A percentile compares a stretch with the other conserved stretches of the same genome.
phyloP scores from a whole-genome alignment of 495 filamentous ascomycete genomes.

The Penicillium lividum region DNA sequence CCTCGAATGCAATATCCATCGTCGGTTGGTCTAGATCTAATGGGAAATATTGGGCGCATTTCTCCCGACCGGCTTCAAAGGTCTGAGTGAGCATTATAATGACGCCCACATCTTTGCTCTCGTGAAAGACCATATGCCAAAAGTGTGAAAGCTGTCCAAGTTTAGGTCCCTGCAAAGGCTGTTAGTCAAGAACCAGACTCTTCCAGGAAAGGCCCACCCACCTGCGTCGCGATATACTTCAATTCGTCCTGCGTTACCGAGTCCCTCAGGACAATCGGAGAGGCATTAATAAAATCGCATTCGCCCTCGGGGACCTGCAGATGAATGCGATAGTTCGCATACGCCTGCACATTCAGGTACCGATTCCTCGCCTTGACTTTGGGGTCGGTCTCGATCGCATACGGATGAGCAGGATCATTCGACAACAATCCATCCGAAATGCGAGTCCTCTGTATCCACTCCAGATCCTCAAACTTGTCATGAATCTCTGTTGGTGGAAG shows the following conservation, averaged over 20 bases:
- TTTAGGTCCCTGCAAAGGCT: conserved; percentile 73
- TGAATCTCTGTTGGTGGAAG: conserved; percentile 40
- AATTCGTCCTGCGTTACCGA: conserved; percentile 51
- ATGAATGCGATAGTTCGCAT: conserved; percentile 79
- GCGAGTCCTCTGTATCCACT: conserved; percentile 47
- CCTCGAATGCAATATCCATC: conserved; percentile 63
- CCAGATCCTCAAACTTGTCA: conserved; percentile 50
- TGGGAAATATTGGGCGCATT: conserved; percentile 92
- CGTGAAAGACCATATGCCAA: conserved; percentile 96
- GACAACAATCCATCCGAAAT: conserved; percentile 36
- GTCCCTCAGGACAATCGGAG: conserved; percentile 71
- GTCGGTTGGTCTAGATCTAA: conserved; percentile 52
- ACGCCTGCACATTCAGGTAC: conserved; percentile 84
- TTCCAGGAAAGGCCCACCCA: conserved; percentile 27
- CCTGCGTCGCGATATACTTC: conserved; percentile 70
- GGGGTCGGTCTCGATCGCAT: conserved; percentile 53
- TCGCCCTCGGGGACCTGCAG: conserved; percentile 77
- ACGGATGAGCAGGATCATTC: conserved; percentile 44
- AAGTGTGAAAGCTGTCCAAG: conserved; percentile 67
- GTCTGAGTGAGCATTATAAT: conserved; percentile 97
- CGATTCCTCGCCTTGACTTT: conserved; percentile 65
- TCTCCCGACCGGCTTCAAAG: conserved; percentile 76
- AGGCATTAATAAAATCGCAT: conserved; percentile 96
- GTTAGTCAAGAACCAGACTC: neutral
- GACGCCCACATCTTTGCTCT: conserved; percentile 74